Evolutionary conservation across 129 eudicot genomes (phyloP), one percentile per base, ranked within the genome.

Genomic region (Logfia minima): DNA sequence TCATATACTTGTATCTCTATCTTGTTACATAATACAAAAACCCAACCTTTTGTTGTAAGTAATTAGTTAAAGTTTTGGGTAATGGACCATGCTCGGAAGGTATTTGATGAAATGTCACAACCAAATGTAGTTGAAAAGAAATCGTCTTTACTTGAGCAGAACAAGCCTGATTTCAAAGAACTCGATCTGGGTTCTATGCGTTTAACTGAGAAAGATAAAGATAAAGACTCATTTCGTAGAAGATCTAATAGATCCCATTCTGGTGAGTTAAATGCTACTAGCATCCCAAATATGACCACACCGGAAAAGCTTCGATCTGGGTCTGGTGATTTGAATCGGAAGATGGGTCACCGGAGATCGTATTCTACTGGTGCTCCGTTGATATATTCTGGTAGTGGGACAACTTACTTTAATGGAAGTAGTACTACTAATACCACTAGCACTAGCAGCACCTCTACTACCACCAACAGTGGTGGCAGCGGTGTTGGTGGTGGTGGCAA

Each of bases 121-220:
- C 43, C 80, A 43, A 56, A 71, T 78, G 77, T 59, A 29, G 70
- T 69, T 41, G 80, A 66, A 29, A 74, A 80, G 52, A 14, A 48
- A 5, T 59, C 76, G 8, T 59, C 48, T 70, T 60, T 68, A 16
- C 81, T 68, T 35, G 88, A 82, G 13, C 81, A 82, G 18, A 80
- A 86, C 81, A 86, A 86, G 83, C 87, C 87, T 22, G 90, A 86
- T 69, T 86, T 86, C 70, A 86, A 66, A 70, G 85, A 86, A 65
- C 82, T 83, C 58, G 90, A 86, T 86, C 90, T 83, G 62, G 79
- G 82, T 51, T 58, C 76, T 14, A 21, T 66, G 34, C 45, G 66
- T 62, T 66, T 78, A 41, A 23, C 31, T 68, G 64, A 60, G 63
- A 66, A 53, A 4, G 68, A 51, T 22, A 64, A 64, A 32, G 62